Evolutionary conservation across 306 rosid species (phyloP).

Genomic region (Vigna trinervia): DNA sequence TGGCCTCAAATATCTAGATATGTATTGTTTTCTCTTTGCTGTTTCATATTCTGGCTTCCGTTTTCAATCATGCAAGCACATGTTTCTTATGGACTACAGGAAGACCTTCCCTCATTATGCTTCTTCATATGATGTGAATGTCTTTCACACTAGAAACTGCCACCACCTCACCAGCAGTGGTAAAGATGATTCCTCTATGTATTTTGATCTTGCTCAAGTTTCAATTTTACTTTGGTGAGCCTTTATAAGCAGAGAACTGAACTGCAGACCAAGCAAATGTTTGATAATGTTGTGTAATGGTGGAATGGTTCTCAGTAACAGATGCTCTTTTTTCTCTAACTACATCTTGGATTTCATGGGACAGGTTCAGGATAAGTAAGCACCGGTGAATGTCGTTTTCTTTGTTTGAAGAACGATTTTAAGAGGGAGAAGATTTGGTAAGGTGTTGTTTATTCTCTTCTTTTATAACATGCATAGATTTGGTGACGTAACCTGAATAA

Average conservation of each 20-base stretch:
- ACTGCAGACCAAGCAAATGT: slow-evolving; percentile 11
- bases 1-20: slow-evolving; percentile 1
- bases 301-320: neutral
- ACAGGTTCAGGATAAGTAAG: neutral
- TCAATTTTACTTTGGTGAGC: slow-evolving; percentile 18
- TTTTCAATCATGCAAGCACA: slow-evolving; percentile 15
- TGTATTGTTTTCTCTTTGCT: slow-evolving; percentile 16
- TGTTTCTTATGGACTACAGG: slow-evolving; percentile 1
- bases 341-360: neutral
- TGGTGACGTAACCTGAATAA: neutral
- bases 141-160: neutral
- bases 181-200: neutral
- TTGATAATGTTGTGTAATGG: slow-evolving; percentile 12
- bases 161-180: neutral
- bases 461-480: neutral
- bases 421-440: neutral
- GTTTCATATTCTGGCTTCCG: neutral
- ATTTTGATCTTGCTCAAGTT: slow-evolving; percentile 20
- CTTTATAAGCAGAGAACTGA: slow-evolving; percentile 9
- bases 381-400: neutral
- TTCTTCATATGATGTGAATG: neutral
- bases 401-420: neutral
- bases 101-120: neutral
- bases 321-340: neutral
- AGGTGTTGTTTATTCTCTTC: neutral